Conservation (phyloP, 2,329 filamentous ascomycete genomes). For the Biscogniauxia mediterranea region DNA sequence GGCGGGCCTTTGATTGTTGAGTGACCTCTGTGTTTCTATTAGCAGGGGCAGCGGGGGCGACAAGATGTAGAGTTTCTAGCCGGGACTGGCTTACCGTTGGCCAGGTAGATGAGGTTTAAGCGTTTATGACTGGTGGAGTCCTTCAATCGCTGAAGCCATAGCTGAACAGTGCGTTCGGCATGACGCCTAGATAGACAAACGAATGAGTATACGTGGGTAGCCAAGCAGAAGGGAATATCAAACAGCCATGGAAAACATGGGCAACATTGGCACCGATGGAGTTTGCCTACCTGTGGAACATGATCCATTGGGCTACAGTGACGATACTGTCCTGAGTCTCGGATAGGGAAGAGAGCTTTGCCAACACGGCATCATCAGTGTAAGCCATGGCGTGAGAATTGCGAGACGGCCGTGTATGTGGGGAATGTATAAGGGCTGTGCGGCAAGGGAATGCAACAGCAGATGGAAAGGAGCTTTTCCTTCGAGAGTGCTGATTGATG, state of each 20-base stretch:
- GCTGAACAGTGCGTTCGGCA: conserved; percentile 84
- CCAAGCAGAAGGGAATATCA: conserved; percentile 3
- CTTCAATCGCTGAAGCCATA: conserved; percentile 88
- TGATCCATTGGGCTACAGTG: conserved; percentile 97
- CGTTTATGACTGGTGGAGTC: conserved; percentile 84
- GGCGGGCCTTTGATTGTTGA: conserved; percentile 90
- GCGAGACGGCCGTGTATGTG: conserved; percentile 10
- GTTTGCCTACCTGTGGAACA: conserved; percentile 83
- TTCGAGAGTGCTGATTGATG: neutral
- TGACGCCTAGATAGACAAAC: conserved; percentile 63
- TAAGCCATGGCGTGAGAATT: conserved; percentile 69
- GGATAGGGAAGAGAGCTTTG: conserved; percentile 91
- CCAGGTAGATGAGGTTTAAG: conserved; percentile 88
- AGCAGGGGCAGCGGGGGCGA: conserved; percentile 12
- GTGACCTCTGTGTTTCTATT: conserved; percentile 68
- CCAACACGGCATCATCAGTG: conserved; percentile 90
- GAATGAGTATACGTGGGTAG: conserved; percentile 28
- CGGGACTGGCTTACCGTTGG: conserved; percentile 67
- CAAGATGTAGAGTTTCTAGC: neutral
- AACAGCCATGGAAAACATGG: conserved; percentile 1
- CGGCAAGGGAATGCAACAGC: neutral
- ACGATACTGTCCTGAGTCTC: conserved; percentile 98
- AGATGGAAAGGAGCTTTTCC: conserved; percentile 1
- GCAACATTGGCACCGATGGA: conserved; percentile 5
- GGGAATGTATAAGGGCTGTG: conserved; percentile 1